A percentile compares a stretch with the other conserved stretches of the same genome.
Evolutionary conservation across 768 basidiomycete genomes (phyloP).

Genomic region (Butyriboletus loyo): DNA sequence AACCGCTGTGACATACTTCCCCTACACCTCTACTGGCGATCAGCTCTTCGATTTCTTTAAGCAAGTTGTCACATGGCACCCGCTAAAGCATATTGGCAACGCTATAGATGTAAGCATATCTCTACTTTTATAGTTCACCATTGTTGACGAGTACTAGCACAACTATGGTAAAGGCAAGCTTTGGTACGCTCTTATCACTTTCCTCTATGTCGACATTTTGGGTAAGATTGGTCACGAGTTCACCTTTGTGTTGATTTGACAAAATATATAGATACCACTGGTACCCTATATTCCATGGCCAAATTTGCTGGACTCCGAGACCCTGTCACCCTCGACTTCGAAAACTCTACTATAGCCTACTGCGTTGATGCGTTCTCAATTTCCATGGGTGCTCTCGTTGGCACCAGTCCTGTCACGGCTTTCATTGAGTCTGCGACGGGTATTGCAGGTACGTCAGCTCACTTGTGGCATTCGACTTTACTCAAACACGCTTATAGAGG

Average conservation of each 20-base stretch:
- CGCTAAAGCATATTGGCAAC: conserved; percentile 58
- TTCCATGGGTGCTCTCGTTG: conserved; percentile 76
- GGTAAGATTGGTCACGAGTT: conserved; percentile 39
- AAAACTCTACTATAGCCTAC: conserved; percentile 78
- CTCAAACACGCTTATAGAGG: conserved; percentile 48
- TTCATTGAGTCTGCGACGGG: conserved; percentile 83
- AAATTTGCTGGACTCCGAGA: conserved; percentile 88
- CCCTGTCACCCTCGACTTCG: conserved; percentile 82
- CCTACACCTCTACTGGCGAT: conserved; percentile 65
- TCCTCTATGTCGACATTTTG: conserved; percentile 87
- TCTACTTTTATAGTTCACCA: background rate
- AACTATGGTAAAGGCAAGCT: conserved; percentile 61
- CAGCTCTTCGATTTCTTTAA: conserved; percentile 82
- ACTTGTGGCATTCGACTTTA: background rate
- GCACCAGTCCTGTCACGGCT: conserved; percentile 78
- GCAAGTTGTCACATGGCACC: conserved; percentile 74
- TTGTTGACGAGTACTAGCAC: conserved; percentile 38
- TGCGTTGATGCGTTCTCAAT: conserved; percentile 81
- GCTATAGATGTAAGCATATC: conserved; percentile 55
- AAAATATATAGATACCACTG: conserved; percentile 38
- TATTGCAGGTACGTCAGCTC: conserved; percentile 52
- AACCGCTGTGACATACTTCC: conserved; percentile 79
- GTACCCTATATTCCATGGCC: conserved; percentile 88
- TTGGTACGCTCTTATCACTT: conserved; percentile 86
- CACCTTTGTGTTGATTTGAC: background rate